Evolutionary conservation across 495 filamentous ascomycete genomes (phyloP), one percentile per base, ranked within the genome.

Genomic region (Neurospora sp.): DNA sequence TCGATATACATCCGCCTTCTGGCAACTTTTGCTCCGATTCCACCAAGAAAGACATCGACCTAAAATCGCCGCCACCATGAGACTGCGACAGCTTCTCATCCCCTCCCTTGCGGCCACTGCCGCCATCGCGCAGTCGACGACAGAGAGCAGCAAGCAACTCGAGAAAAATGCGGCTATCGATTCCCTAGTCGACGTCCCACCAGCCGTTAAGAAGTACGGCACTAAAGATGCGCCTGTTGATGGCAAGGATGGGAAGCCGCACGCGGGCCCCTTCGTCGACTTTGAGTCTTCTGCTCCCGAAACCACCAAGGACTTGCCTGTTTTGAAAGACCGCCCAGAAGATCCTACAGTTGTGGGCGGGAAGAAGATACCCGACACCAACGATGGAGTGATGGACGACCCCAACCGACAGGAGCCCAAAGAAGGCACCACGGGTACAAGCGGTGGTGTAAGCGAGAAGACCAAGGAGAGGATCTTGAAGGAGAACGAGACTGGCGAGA

Each of bases 191-290:
- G 77, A 78, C 37, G 71, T 72, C 53, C 68, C 78, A 53, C 45
- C 77, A 18, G 44, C 74, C 27, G 80, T 73, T 40, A 81, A 81
- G 75, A 83, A 83, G 44, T 80, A 81, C 70, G 93, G 92, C 69
- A 94, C 93, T 73, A 93, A 92, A 83, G 90, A 96, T 85, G 93
- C 93, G 74, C 96, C 96, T 1, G 92, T 98, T 7, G 96, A 99
- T 80, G 96, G 96, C 41, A 92, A 93, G 75, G 96, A 99, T 86
- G 96, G 96, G 37, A 94, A 94, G 84, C 96, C 96, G 40, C 96
- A 99, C 80, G 89, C 89, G 35, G 96, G 96, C 9, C 96, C 96
- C 3, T 94, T 92, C 81, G 91, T 96, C 69, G 91, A 92, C 75
- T 89, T 90, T 27, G 89, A 80, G 85, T 76, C 72, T 75, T 81